Evolutionary conservation across 2,329 filamentous ascomycete genomes (phyloP).

Genomic region (Paracamarosporium sp.): DNA sequence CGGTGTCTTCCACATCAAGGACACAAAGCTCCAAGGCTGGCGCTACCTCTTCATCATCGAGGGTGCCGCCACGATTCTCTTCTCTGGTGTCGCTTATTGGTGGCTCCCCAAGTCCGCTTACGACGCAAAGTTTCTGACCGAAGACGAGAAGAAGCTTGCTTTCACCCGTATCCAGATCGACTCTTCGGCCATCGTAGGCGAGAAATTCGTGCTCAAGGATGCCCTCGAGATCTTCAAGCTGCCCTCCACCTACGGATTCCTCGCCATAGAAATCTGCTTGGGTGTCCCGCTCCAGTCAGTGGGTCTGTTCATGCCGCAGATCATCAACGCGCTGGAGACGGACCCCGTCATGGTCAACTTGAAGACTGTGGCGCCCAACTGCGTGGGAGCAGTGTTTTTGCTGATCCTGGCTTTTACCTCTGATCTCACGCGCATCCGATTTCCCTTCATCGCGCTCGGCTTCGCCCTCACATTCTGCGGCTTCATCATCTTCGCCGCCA

Average conservation of each 20-base stretch:
- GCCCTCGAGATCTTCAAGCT: slow-evolving; percentile 61
- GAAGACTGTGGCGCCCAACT: slow-evolving; percentile 81
- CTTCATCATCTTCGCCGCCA: slow-evolving; percentile 78
- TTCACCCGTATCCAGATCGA: slow-evolving; percentile 79
- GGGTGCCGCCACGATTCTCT: slow-evolving; percentile 65
- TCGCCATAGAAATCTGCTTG: slow-evolving; percentile 65
- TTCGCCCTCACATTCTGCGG: slow-evolving; percentile 78
- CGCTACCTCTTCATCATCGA: slow-evolving; percentile 71
- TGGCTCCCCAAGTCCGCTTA: slow-evolving; percentile 72
- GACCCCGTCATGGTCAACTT: slow-evolving; percentile 73
- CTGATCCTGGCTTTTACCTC: slow-evolving; percentile 75
- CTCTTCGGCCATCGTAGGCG: slow-evolving; percentile 69
- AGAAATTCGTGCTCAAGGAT: slow-evolving; percentile 60
- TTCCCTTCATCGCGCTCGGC: slow-evolving; percentile 76
- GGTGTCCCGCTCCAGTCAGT: slow-evolving; percentile 66
- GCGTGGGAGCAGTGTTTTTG: slow-evolving; percentile 75
- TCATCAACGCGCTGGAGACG: slow-evolving; percentile 61
- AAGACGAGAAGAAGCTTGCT: slow-evolving; percentile 71
- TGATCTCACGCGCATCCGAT: slow-evolving; percentile 70
- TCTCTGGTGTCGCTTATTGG: slow-evolving; percentile 69
- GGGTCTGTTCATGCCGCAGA: slow-evolving; percentile 64
- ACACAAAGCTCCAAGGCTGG: slow-evolving; percentile 63
- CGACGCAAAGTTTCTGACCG: slow-evolving; percentile 69
- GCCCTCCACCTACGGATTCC: slow-evolving; percentile 61
- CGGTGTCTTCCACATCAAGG: slow-evolving; percentile 64